These are phyloP conservation scores for Yamadazyma sp. DNA, from an alignment of 1,139 yeast species.

Conservation along the genomic window DNA sequence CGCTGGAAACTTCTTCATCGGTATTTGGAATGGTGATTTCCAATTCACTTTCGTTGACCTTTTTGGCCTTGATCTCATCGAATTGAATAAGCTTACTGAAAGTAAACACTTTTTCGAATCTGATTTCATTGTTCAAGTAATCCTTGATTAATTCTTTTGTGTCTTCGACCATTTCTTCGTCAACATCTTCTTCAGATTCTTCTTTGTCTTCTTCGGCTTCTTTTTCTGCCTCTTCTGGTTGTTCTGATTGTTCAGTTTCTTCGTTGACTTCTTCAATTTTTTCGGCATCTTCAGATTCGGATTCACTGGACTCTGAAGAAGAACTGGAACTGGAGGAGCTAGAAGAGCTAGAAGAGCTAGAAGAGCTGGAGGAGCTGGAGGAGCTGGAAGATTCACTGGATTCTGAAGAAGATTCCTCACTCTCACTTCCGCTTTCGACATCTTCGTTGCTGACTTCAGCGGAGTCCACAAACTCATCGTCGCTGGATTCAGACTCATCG, in stretches of 20 bases:
- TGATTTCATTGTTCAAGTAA: constrained; percentile 37
- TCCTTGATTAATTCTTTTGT: constrained; percentile 40
- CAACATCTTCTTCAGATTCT: constrained; percentile 12
- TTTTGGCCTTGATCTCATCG: constrained; percentile 40
- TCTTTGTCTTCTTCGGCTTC: constrained; percentile 8
- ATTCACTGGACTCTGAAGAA: constrained; percentile 14
- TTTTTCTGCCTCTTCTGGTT: constrained; percentile 1
- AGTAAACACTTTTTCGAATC: constrained; percentile 46
- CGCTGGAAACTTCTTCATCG: constrained; percentile 22
- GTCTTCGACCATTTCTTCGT: constrained; percentile 45
- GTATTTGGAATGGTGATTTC: constrained; percentile 46
- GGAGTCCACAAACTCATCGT: constrained; percentile 14
- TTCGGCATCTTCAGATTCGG: constrained; percentile 8
- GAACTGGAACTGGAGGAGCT: constrained; percentile 17
- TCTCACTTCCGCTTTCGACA: constrained; percentile 6
- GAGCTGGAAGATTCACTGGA: constrained; percentile 8
- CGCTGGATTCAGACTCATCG: constrained; percentile 18
- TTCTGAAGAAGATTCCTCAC: constrained; percentile 6
- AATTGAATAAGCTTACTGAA: constrained; percentile 43
- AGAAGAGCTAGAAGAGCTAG: constrained; percentile 14
- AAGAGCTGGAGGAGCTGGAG: constrained; percentile 14
- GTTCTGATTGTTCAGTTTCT: constrained; percentile 5
- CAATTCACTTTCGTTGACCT: constrained; percentile 40
- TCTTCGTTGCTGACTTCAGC: constrained; percentile 11
- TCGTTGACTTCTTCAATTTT: neutral